Evolutionary conservation across 2,329 filamentous ascomycete species (phyloP).

Genomic region (Nectriaceae sp.): DNA sequence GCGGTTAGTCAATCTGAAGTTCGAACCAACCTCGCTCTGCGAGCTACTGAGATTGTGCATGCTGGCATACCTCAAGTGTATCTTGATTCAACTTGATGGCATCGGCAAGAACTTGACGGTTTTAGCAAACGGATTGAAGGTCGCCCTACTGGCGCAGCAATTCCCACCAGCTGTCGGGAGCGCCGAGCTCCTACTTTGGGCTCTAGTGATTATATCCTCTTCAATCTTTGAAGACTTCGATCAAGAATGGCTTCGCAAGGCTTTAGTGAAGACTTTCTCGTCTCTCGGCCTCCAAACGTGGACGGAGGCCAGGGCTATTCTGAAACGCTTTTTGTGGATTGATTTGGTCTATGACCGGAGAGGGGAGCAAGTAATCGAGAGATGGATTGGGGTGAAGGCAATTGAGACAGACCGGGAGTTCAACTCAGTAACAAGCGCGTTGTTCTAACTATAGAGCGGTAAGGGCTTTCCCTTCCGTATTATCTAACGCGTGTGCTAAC

Average conservation of each 20-base stretch:
- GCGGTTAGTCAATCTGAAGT: constrained; percentile 19
- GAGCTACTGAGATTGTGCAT: constrained; percentile 21
- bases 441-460: no score
- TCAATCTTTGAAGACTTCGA: constrained; percentile 14
- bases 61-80: constrained; percentile 25
- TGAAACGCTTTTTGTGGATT: constrained; percentile 9
- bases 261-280: constrained; percentile 2
- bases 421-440: no score
- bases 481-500: no score
- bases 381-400: no score
- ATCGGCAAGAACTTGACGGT: constrained; percentile 8
- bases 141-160: constrained; percentile 6
- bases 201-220: constrained; percentile 5
- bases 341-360: constrained; percentile 6
- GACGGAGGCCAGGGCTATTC: constrained; percentile 3
- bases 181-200: constrained; percentile 9
- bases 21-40: constrained; percentile 9
- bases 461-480: no score
- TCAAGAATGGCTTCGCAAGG: constrained; percentile 6
- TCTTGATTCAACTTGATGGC: constrained; percentile 14
- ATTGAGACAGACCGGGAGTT: no score
- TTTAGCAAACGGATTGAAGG: not conserved
- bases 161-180: not conserved
- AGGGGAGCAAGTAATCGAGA: constrained; percentile 3
- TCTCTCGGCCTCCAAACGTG: constrained; percentile 2